Evolutionary conservation across 1,284 basidiomycete species (phyloP).

Genomic region (Agroathelia rolfsii): DNA sequence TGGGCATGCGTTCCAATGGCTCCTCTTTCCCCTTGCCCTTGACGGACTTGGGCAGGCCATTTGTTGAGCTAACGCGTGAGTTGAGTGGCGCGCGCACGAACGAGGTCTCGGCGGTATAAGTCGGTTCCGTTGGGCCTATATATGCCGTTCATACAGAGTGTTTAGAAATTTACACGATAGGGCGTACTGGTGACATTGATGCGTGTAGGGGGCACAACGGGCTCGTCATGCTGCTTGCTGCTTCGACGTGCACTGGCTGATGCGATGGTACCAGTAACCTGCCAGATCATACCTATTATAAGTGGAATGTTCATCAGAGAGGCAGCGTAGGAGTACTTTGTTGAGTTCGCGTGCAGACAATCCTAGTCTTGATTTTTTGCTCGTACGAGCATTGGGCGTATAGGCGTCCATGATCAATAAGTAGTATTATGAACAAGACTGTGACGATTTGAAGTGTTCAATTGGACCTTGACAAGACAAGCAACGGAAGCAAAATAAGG

Average conservation of each 20-base stretch:
- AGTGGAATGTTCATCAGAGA: no score
- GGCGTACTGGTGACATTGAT: conserved; percentile 31
- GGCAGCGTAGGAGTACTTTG: no score
- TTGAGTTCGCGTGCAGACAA: no score
- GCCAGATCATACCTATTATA: no score
- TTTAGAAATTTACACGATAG: conserved; percentile 1
- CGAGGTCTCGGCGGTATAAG: conserved; percentile 74
- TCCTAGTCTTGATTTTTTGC: no score
- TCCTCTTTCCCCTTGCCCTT: conserved; percentile 54
- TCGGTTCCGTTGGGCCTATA: conserved; percentile 45
- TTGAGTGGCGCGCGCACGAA: conserved; percentile 78
- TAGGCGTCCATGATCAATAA: no score
- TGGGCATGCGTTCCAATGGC: conserved; percentile 56
- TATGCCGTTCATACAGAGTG: conserved; percentile 4
- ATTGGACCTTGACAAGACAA: no score
- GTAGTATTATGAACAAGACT: no score
- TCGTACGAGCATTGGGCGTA: no score
- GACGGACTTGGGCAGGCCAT: conserved; percentile 24
- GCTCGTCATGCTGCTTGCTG: no score
- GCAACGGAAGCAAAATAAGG: no score
- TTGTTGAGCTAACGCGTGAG: conserved; percentile 56
- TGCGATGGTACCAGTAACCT: conserved; percentile 72
- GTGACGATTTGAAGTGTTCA: no score
- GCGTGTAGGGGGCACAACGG: conserved; percentile 27
- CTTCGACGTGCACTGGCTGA: conserved; percentile 58